Conservation (phyloP, 768 basidiomycete species). For the Tephrocybe sp. region DNA sequence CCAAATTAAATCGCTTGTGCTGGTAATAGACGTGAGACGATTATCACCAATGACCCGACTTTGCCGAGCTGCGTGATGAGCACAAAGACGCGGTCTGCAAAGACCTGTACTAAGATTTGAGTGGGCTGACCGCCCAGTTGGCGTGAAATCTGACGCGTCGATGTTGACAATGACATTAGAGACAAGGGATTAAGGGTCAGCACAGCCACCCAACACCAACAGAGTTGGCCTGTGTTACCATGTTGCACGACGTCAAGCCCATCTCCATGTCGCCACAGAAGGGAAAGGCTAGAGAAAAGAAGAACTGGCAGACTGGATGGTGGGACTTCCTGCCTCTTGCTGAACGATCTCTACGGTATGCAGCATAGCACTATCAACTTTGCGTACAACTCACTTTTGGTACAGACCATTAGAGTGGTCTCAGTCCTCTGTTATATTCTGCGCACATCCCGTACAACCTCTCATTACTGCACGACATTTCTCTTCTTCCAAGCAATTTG, state of each 20-base stretch:
- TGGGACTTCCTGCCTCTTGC: constrained; percentile 68
- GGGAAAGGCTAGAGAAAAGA: constrained; percentile 50
- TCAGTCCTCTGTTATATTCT: constrained; percentile 63
- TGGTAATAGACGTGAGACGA: constrained; percentile 5
- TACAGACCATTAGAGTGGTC: constrained; percentile 73
- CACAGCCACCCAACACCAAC: constrained; percentile 11
- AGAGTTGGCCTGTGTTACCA: background rate
- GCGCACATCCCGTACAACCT: constrained; percentile 62
- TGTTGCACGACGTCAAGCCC: constrained; percentile 20
- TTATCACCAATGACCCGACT: constrained; percentile 76
- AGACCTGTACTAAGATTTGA: constrained; percentile 76
- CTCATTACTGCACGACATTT: constrained; percentile 61
- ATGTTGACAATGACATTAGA: constrained; percentile 17
- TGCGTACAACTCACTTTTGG: constrained; percentile 4
- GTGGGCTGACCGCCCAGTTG: constrained; percentile 58
- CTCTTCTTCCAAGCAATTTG: constrained; percentile 66
- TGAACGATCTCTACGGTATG: constrained; percentile 55
- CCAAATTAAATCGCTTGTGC: background rate
- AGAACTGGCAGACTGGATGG: constrained; percentile 64
- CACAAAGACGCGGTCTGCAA: constrained; percentile 79
- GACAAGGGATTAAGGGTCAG: background rate
- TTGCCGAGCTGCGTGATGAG: constrained; percentile 89
- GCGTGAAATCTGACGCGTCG: constrained; percentile 49
- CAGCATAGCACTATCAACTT: constrained; percentile 5
- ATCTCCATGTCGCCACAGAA: constrained; percentile 42